Base-by-base conservation (phyloP, 179 eudicot species). In the Amaranthus tricolor region DNA sequence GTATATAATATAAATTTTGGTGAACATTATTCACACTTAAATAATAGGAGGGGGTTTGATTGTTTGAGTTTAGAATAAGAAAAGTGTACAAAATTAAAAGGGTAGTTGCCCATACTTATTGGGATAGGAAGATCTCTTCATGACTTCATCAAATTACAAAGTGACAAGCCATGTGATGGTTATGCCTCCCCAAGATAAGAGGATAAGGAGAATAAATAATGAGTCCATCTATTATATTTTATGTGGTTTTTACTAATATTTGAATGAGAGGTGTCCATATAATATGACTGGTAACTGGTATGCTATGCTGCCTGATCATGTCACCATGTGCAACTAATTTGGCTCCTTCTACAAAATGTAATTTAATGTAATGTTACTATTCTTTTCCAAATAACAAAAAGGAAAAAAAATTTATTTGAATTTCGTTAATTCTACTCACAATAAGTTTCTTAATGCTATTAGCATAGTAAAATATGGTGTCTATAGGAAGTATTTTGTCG, bases 131-230 rank as follows among this genome's bases (percentile, higher is more conserved):
- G 53, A 71, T 56, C 74, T 45, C 3, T 31, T 31, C 40, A 31
- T 31, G 40, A 31, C 40, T 31, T 10, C 16, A 47, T 58, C 14
- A 58, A 72, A 17, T 16, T 43, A 59, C 20, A 51, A 73, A 24
- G 21, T 50, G 68, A 73, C 68, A 62, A 73, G 55, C 76, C 76
- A 73, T 52, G 76, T 62, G 76, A 24, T 62, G 49, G 16, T 24
- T 50, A 61, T 50, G 61, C 66, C 55, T 20, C 69, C 69, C 76
- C 40, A 73, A 8, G 51, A 62, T 21, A 6, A 73, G 58, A 62
- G 69, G 76, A 73, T 73, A 73, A 73, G 76, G 12, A 15, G 20
- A 31, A 58, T 43, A 8, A 3, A 47, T 15, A 45, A 44, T 12
- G 4, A 16, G 6, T 48, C 7, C 44, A 31, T 20, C 57, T 24